phyloP scores from a whole-genome alignment of 805 yeast genomes.

The Spathaspora hagerdaliae region DNA sequence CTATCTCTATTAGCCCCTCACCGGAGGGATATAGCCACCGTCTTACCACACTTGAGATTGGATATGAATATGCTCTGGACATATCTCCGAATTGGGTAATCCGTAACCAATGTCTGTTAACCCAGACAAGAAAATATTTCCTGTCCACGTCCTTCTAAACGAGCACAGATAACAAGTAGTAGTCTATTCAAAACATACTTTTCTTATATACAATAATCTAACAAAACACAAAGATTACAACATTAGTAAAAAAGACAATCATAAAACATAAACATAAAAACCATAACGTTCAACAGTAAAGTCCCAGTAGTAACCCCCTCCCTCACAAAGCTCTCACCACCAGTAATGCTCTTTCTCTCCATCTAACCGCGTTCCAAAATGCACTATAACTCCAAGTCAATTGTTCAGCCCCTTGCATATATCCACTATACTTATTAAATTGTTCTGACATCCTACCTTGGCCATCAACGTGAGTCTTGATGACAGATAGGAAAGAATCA shows the following conservation, averaged over 20 bases:
- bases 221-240: neutral
- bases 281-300: neutral
- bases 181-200: no score
- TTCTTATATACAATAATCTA: no score
- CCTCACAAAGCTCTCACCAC: neutral
- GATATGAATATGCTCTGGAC: no score
- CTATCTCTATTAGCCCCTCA: no score
- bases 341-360: slow-evolving; percentile 40
- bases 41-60: no score
- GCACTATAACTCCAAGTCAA: slow-evolving; percentile 91
- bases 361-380: slow-evolving; percentile 62
- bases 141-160: no score
- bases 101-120: no score
- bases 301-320: neutral
- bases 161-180: no score
- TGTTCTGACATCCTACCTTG: slow-evolving; percentile 86
- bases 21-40: no score
- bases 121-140: no score
- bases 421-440: slow-evolving; percentile 76
- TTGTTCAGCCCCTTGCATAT: slow-evolving; percentile 80
- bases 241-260: neutral
- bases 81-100: no score
- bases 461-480: slow-evolving; percentile 55
- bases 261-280: slow-evolving; percentile 1
- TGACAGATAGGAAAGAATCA: slow-evolving; percentile 62